Evolutionary conservation across 441 rosid genomes (phyloP).

Genomic region (Eruca vesicaria): DNA sequence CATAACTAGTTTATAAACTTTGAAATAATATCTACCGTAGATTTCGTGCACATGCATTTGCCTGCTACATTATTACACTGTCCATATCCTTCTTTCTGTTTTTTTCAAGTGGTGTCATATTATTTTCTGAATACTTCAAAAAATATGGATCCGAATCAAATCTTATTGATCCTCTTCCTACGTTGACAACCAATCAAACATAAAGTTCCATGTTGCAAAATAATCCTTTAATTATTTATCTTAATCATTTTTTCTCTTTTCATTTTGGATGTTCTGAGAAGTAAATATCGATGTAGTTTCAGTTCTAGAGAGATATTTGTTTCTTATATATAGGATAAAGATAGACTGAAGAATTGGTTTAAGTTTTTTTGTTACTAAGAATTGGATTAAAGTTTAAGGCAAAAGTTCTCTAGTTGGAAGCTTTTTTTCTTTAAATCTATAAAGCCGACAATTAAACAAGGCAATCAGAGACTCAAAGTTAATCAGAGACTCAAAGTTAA

Average conservation of each 20-base stretch:
- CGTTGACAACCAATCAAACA: conserved; percentile 28
- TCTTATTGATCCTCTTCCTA: conserved; percentile 26
- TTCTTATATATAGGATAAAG: neutral
- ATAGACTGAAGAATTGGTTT: neutral
- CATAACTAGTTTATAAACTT: neutral
- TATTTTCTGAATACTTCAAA: neutral
- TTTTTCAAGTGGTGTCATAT: neutral
- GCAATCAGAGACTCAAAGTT: neutral
- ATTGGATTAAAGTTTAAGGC: neutral
- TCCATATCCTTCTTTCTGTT: conserved; percentile 2
- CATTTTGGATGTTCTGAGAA: neutral
- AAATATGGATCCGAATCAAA: conserved; percentile 16
- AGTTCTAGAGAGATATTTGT: neutral
- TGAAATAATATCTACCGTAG: conserved; percentile 19
- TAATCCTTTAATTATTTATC: neutral
- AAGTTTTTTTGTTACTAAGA: neutral
- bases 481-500: too few species aligned
- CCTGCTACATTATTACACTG: conserved; percentile 25
- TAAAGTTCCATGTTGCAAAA: neutral
- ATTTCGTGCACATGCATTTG: conserved; percentile 27
- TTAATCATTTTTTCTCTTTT: neutral
- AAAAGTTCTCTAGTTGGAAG: neutral
- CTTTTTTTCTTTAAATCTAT: neutral
- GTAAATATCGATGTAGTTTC: neutral
- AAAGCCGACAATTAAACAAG: neutral